These are phyloP conservation scores for Camelina neglecta DNA, from an alignment of 345 rosid species.

Conservation along the genomic window DNA sequence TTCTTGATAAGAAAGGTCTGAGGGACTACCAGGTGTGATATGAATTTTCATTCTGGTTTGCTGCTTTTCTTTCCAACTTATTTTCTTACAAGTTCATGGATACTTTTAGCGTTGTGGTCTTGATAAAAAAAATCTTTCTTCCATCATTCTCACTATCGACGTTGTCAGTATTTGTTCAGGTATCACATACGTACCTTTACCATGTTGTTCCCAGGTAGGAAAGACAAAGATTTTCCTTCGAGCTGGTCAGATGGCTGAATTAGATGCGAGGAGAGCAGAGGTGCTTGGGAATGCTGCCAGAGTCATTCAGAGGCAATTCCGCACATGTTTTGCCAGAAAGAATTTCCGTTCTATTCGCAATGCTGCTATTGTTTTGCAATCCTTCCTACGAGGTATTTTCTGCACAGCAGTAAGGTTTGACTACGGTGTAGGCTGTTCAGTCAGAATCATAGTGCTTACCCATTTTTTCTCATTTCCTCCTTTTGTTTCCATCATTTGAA, in stretches of 20 bases:
- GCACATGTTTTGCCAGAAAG: constrained; percentile 77
- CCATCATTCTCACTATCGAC: background rate
- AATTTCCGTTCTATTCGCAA: constrained; percentile 66
- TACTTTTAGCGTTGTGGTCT: constrained; percentile 4
- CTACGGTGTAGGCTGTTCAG: constrained; percentile 22
- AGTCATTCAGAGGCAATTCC: constrained; percentile 74
- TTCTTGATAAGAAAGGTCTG: constrained; percentile 88
- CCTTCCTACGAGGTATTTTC: constrained; percentile 74
- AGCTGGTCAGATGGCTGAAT: constrained; percentile 99
- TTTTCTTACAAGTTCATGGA: constrained; percentile 2
- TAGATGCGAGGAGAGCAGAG: constrained; percentile 96
- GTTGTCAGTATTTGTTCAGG: constrained; percentile 23
- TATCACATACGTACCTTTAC: constrained; percentile 31
- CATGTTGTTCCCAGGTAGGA: constrained; percentile 69
- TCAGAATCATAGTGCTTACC: constrained; percentile 10
- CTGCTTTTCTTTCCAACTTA: constrained; percentile 27
- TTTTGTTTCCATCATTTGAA: constrained; percentile 24
- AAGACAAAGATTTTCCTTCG: constrained; percentile 88
- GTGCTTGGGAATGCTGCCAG: constrained; percentile 96
- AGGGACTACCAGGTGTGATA: constrained; percentile 87
- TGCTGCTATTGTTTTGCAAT: constrained; percentile 77
- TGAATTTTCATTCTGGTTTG: constrained; percentile 30
- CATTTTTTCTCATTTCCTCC: constrained; percentile 7
- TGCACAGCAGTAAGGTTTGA: constrained; percentile 1
- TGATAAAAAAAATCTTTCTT: constrained; percentile 9